Conservation (phyloP, 805 yeast species). For the Peterozyma xylosa region DNA sequence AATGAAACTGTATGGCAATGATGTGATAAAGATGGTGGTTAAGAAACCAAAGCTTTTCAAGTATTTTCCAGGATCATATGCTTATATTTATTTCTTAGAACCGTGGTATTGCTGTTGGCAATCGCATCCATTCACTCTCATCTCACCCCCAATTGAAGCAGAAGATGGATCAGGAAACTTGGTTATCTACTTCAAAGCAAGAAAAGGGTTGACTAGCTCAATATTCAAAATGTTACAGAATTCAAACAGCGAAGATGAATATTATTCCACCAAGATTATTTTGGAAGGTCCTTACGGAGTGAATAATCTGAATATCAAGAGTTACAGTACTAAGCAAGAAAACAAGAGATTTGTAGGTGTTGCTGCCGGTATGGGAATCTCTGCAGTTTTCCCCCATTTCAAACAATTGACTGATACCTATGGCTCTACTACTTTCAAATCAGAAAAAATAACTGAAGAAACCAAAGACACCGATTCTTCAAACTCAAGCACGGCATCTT, state of each 20-base stretch:
- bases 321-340: background rate
- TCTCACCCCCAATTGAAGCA: slow-evolving; percentile 27
- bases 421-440: too few species aligned
- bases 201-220: slow-evolving; percentile 44
- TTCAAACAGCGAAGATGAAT: background rate
- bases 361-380: slow-evolving; percentile 18
- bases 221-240: slow-evolving; percentile 1
- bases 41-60: slow-evolving; percentile 12
- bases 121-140: slow-evolving; percentile 63
- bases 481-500: background rate
- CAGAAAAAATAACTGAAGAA: background rate
- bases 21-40: slow-evolving; percentile 13
- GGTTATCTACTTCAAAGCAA: slow-evolving; percentile 35
- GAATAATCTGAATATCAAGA: slow-evolving; percentile 2
- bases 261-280: slow-evolving; percentile 21
- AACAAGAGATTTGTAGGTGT: slow-evolving; percentile 10
- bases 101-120: slow-evolving; percentile 46
- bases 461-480: background rate
- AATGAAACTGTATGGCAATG: slow-evolving; percentile 7
- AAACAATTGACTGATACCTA: slow-evolving; percentile 5
- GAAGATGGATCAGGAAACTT: slow-evolving; percentile 17
- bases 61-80: slow-evolving; percentile 44
- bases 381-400: slow-evolving; percentile 13
- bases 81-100: slow-evolving; percentile 45
- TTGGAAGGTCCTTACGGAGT: slow-evolving; percentile 68